Evolutionary conservation across 257 asterid species (phyloP), one percentile per base, ranked within the genome.

Genomic region (Primulina eburnea): DNA sequence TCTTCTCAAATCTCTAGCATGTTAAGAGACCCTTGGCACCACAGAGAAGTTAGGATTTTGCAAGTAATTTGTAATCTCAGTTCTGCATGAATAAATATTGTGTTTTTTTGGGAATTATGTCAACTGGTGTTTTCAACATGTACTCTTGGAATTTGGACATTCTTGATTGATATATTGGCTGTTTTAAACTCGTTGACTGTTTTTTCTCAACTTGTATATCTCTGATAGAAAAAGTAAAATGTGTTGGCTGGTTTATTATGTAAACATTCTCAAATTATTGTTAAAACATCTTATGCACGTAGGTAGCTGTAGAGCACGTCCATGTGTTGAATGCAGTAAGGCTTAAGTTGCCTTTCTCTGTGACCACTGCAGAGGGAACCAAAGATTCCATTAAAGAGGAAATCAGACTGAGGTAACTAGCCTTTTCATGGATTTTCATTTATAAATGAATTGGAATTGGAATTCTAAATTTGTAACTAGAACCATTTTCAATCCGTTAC

Each of bases 241-340:
- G 8, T 4, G 20, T 37, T 21, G 26, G 11, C 26, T 24, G 1
- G 17, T 64, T 40, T 40, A 2, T 18, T 5, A 21, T 65, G 47
- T 26, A 10, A 21, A 38, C 10, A 2, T 1, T 43, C n/a, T 43
- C 37, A 52, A 43, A 21, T 21, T 21, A 10, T 12, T 28, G 0
- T 21, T 32, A 21, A 17, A 60, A 53, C 77, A 77, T 70, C 33
- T 71, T 79, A 52, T 73, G 57, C 50, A 61, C 80, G 62, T 87
- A 94, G 97, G 93, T 91, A 65, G 86, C 92, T 56, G 99, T 90
- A 47, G 96, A 91, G 80, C 81, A 81, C 76, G 97, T 88, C 68
- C 75, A 77, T 65, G 84, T 94, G 69, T 70, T 94, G 83, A 91
- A 94, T 82, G 81, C 90, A 4, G 99, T 94, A 80, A 87, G 68